Evolutionary conservation across 768 basidiomycete species (phyloP).

Genomic region (Trametopsis cervina): DNA sequence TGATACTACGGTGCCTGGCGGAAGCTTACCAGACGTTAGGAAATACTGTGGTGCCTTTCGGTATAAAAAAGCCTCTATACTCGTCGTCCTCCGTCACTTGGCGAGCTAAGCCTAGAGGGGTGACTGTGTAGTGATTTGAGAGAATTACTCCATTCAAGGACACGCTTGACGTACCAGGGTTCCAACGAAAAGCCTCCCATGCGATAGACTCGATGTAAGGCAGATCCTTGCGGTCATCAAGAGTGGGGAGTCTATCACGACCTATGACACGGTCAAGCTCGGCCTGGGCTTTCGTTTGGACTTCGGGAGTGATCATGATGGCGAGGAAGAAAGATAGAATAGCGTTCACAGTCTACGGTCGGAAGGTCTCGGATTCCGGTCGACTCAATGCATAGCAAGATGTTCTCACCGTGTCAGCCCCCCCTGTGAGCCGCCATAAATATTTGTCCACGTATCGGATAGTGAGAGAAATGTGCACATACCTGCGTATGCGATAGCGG

Average conservation of each 20-base stretch:
- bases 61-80: slow-evolving; percentile 23
- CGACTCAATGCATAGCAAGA: not conserved
- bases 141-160: not conserved
- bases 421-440: not conserved
- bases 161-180: slow-evolving; percentile 7
- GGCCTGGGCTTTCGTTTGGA: slow-evolving; percentile 48
- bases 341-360: slow-evolving; percentile 42
- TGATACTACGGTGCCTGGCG: not conserved
- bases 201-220: slow-evolving; percentile 43
- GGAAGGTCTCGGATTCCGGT: not conserved
- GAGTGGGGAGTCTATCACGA: slow-evolving; percentile 47
- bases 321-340: slow-evolving; percentile 59
- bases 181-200: slow-evolving; percentile 13
- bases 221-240: slow-evolving; percentile 46
- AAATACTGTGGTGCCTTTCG: slow-evolving; percentile 18
- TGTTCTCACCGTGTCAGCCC: slow-evolving; percentile 7
- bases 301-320: slow-evolving; percentile 54
- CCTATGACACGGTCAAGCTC: slow-evolving; percentile 56
- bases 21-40: slow-evolving; percentile 11
- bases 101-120: slow-evolving; percentile 8
- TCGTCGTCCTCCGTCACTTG: slow-evolving; percentile 20
- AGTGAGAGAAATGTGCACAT: not conserved
- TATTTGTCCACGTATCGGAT: not conserved
- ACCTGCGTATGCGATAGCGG: slow-evolving; percentile 21
- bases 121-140: slow-evolving; percentile 4